Evolutionary conservation across 805 yeast species (phyloP).

Genomic region (Schizosaccharomyces japonicus): DNA sequence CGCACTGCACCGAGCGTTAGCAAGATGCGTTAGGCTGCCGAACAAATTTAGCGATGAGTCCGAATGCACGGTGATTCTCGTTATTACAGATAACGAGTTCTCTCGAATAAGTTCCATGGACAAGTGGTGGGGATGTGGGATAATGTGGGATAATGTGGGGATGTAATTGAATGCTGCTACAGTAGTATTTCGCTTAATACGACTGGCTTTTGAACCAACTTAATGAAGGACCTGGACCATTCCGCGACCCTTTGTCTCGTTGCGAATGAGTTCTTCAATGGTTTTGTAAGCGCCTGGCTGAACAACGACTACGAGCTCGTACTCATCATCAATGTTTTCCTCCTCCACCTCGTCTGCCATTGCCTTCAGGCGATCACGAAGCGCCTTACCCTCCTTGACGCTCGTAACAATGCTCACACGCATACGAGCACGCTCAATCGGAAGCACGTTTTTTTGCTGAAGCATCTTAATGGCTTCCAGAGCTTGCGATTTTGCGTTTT

Average conservation of each 20-base stretch:
- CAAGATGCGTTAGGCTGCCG: too few relatives aligned
- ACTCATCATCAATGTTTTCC: constrained; percentile 19
- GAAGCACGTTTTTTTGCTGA: constrained; percentile 58
- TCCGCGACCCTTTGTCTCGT: constrained; percentile 33
- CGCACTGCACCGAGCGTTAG: too few relatives aligned
- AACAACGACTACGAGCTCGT: constrained; percentile 42
- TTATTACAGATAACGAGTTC: too few relatives aligned
- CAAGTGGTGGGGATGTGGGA: not conserved
- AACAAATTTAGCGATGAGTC: too few relatives aligned
- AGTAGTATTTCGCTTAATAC: too few relatives aligned
- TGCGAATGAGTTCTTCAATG: constrained; percentile 35
- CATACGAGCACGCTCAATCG: constrained; percentile 89
- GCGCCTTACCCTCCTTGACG: constrained; percentile 27
- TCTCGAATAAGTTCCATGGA: not conserved
- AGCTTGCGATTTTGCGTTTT: constrained; percentile 69
- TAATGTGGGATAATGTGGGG: not conserved
- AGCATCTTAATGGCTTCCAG: constrained; percentile 68
- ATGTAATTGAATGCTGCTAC: not conserved
- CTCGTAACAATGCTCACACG: constrained; percentile 38
- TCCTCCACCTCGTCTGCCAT: constrained; percentile 23
- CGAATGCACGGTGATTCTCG: too few relatives aligned
- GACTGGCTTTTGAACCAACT: constrained; percentile 68
- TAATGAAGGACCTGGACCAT: constrained; percentile 63
- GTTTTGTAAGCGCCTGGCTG: constrained; percentile 69
- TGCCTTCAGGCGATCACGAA: constrained; percentile 22